Evolutionary conservation across 148 eudicot species (phyloP), one percentile per base, ranked within the genome.

Genomic region (Nyssa sinensis): DNA sequence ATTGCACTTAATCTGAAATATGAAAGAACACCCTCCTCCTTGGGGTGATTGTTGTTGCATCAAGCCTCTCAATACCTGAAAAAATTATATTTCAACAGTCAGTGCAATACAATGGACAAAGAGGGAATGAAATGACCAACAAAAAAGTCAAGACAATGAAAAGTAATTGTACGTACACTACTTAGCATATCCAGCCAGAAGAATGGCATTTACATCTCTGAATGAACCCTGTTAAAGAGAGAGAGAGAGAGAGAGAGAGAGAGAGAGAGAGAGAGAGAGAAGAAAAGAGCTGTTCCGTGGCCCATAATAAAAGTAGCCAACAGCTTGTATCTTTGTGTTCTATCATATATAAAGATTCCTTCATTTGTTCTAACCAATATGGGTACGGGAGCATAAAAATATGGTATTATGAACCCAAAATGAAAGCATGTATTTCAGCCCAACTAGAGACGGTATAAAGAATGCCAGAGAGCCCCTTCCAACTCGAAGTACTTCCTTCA

Each of bases 401-500:
- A 17, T 2, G 31, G 41, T 8, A 49, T 30, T 78, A 86, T 13
- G 71, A 76, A 29, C 98, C 98, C 81, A 88, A 81, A 60, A 94
- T 78, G 75, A 91, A 90, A 72, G 95, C 91, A 67, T 87, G 89
- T 53, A 94, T 85, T 80, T 94, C 98, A 29, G 95, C 90, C 98
- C 98, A 94, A 67, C 88, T 90, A 24, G 90, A 86, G 66, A 88
- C 95, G 0, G 94, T 90, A 70, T 90, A 94, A 21, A 94, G 84
- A 73, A 86, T 73, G 8, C 97, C 97, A 9, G 95, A 86, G 30
- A 79, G 74, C 4, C 90, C 79, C 57, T 88, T 91, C 98, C 98
- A 91, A n/a, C 55, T 59, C 51, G 84, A 74, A 39, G 83, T 66
- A 33, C 72, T 71, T 59, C 77, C 90, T 57, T 84, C 89, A 11